Percentiles rank a stretch among this genome's conserved stretches.
phyloP scores from a whole-genome alignment of 2,329 filamentous ascomycete genomes.

The Alternaria dauci region DNA sequence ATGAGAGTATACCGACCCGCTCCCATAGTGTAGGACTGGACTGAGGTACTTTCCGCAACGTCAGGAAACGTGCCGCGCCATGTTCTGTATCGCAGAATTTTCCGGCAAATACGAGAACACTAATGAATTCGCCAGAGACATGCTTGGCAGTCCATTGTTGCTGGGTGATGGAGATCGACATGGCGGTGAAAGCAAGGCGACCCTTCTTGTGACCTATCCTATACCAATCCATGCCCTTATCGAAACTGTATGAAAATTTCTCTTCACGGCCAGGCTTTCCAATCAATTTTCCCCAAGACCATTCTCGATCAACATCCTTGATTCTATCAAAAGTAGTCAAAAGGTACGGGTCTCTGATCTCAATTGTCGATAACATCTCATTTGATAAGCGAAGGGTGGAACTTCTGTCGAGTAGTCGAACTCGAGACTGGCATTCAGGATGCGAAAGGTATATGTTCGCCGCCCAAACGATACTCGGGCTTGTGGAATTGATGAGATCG shows the following conservation, averaged over 20 bases:
- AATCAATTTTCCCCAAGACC: slow-evolving; percentile 5
- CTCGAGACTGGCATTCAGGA: not conserved
- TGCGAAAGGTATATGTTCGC: slow-evolving; percentile 15
- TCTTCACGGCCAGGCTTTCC: slow-evolving; percentile 13
- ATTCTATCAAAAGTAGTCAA: slow-evolving; percentile 5
- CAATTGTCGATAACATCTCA: not conserved
- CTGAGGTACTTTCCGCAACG: slow-evolving; percentile 6
- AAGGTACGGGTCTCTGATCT: slow-evolving; percentile 6
- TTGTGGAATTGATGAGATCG: slow-evolving; percentile 15
- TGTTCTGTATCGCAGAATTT: slow-evolving; percentile 12
- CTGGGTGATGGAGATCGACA: slow-evolving; percentile 13
- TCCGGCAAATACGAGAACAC: slow-evolving; percentile 19
- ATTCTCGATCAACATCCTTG: slow-evolving; percentile 8
- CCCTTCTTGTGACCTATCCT: slow-evolving; percentile 9
- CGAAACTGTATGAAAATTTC: not conserved
- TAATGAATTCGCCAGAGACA: slow-evolving; percentile 15
- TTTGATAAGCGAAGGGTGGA: not conserved
- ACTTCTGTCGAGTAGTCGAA: slow-evolving; percentile 1
- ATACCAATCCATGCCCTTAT: slow-evolving; percentile 13
- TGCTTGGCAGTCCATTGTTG: slow-evolving; percentile 18
- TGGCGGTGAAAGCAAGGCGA: slow-evolving; percentile 12
- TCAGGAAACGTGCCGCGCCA: slow-evolving; percentile 19
- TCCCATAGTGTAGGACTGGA: slow-evolving; percentile 13
- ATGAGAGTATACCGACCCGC: slow-evolving; percentile 17
- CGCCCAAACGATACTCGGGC: slow-evolving; percentile 16